Base-by-base conservation (phyloP, 2,329 filamentous ascomycete genomes). In the Aspergillus tamarii region DNA sequence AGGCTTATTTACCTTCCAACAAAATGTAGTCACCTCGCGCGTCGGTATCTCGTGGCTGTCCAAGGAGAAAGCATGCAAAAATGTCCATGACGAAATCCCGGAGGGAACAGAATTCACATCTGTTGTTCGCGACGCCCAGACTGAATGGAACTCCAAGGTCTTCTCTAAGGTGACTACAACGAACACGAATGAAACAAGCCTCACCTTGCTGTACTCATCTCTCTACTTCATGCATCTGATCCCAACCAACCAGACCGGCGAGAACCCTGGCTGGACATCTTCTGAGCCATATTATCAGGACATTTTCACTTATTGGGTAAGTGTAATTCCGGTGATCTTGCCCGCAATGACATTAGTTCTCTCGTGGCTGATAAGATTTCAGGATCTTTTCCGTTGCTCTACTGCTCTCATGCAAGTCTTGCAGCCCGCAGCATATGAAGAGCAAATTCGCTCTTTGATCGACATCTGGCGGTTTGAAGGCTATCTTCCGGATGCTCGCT, bases 11-110 rank as follows among this genome's bases (percentile, higher is more conserved):
- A 81, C 83, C 0, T 90, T 90, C 64, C 65, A 78, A 10, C 71
- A 77, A 0, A 72, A 75, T 0, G 64, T 76, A 2, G 78, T 90
- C 1, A 81, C 77, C 1, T 89, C 88, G 1, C 81, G 86, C 2
- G 87, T 91, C 0, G 89, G 89, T 1, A 85, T 91, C 12, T 91
- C 88, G 0, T 91, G 89, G 76, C 85, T 91, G n/a, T 91, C 88
- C 0, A 73, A 82, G 0, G 76, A 81, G 6, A 84, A 88, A 66
- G 89, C 88, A 6, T 91, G 89, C 72, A 60, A 73, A 11, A 88
- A 85, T 64, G 81, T 89, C 23, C 76, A 89, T 48, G 67, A 71
- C 1, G 86, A 91, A 68, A 87, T 91, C 16, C 82, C 85, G 0
- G 66, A 73, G 0, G 78, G 74, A 1, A 84, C 81, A 0, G 70